A percentile compares a stretch with the other conserved stretches of the same genome.
Evolutionary conservation across 345 rosid species (phyloP).

Genomic region (Rhodamnia argentea): DNA sequence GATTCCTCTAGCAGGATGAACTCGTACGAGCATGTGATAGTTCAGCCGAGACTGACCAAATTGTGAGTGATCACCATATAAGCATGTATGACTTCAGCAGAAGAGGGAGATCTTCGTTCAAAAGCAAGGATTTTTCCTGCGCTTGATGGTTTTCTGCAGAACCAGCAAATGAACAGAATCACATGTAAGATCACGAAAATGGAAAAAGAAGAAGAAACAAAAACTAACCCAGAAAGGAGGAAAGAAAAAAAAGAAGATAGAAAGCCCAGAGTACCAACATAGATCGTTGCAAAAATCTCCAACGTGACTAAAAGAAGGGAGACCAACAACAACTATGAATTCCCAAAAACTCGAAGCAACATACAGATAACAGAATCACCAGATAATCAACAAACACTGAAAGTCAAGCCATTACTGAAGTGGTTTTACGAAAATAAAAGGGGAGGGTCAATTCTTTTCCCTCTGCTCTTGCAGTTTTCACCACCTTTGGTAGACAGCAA

Average conservation of each 20-base stretch:
- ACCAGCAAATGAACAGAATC: not conserved
- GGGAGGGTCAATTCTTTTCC: not conserved
- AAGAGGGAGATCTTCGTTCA: not conserved
- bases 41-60: not conserved
- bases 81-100: not conserved
- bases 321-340: not conserved
- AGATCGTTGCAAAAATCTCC: not conserved
- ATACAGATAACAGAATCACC: not conserved
- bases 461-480: not conserved
- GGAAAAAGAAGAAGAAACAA: not conserved
- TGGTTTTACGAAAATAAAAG: not conserved
- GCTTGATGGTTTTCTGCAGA: not conserved
- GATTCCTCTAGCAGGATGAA: not conserved
- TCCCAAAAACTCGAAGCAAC: not conserved
- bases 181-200: not conserved
- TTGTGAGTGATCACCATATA: not conserved
- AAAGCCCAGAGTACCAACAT: not conserved
- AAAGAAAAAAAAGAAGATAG: not conserved
- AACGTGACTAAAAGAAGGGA: not conserved
- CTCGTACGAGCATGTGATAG: not conserved
- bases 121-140: not conserved
- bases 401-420: not conserved
- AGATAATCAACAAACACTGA: not conserved
- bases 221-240: not conserved
- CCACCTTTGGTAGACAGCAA: not conserved